A percentile compares a stretch with the other conserved stretches of the same genome.
These are phyloP conservation scores for Auricularia auricula-judae DNA, from an alignment of 768 basidiomycete species.

Conservation along the genomic window DNA sequence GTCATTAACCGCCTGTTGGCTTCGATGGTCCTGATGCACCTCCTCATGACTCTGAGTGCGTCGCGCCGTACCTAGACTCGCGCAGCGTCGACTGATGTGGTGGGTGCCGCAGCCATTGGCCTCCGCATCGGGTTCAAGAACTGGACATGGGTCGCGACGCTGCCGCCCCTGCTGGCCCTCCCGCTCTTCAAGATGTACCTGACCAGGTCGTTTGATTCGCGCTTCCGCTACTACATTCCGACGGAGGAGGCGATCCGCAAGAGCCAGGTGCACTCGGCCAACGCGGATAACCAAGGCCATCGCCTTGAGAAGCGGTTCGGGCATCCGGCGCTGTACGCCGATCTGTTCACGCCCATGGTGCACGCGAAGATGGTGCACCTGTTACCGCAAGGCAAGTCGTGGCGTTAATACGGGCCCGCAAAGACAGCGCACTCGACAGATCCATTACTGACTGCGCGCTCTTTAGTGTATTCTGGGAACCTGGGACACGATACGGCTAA, in stretches of 20 bases:
- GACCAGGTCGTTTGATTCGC: constrained; percentile 48
- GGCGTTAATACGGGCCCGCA: background rate
- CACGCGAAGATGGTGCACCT: constrained; percentile 79
- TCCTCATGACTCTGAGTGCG: constrained; percentile 78
- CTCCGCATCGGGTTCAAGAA: constrained; percentile 64
- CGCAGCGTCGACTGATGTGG: background rate
- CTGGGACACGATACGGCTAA: constrained; percentile 52
- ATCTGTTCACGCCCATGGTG: constrained; percentile 82
- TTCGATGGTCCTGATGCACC: constrained; percentile 77
- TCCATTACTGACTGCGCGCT: background rate
- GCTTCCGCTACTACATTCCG: constrained; percentile 80
- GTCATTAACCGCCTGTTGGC: constrained; percentile 78
- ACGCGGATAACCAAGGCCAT: constrained; percentile 58
- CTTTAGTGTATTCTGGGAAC: constrained; percentile 57
- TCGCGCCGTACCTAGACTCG: constrained; percentile 7
- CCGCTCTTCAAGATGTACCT: constrained; percentile 78
- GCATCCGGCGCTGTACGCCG: constrained; percentile 80
- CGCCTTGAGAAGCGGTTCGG: constrained; percentile 87
- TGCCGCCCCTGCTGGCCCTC: constrained; percentile 78
- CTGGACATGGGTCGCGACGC: constrained; percentile 70
- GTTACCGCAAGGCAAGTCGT: constrained; percentile 32
- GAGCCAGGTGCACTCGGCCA: constrained; percentile 68
- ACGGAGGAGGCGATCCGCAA: constrained; percentile 62
- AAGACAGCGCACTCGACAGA: background rate
- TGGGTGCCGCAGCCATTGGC: constrained; percentile 53